Percentiles rank a stretch among this genome's conserved stretches.
Conservation (phyloP, 768 basidiomycete species). For the Cystofilobasidium capitatum region DNA sequence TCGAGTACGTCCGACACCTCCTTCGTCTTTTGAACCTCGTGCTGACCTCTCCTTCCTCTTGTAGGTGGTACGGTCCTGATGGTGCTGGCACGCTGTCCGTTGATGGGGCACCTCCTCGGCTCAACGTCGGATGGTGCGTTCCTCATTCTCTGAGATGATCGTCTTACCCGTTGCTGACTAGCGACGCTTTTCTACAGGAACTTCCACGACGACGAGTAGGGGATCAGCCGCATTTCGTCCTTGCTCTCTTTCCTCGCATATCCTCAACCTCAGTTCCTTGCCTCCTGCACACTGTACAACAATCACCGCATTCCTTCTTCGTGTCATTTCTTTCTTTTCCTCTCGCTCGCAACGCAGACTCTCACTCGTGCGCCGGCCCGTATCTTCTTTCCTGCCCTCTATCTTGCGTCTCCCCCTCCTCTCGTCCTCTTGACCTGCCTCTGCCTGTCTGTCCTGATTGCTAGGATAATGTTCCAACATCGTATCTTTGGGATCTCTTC, state of each 20-base stretch:
- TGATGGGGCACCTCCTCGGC: slow-evolving; percentile 21
- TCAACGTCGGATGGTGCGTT: slow-evolving; percentile 22
- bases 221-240: background rate
- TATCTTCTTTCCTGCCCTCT: no score
- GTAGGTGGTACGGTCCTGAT: slow-evolving; percentile 20
- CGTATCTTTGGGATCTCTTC: no score
- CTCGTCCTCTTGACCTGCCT: no score
- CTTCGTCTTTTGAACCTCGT: background rate
- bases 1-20: slow-evolving; percentile 11
- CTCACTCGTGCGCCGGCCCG: no score
- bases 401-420: no score
- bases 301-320: no score
- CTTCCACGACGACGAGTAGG: slow-evolving; percentile 11
- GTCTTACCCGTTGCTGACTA: background rate
- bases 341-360: no score
- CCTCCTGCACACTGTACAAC: background rate
- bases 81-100: slow-evolving; percentile 15
- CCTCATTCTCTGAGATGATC: background rate
- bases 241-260: background rate
- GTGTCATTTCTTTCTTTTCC: background rate
- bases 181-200: background rate
- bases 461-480: no score
- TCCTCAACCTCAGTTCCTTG: no score
- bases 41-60: background rate
- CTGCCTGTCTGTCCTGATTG: no score